phyloP scores from a whole-genome alignment of 495 filamentous ascomycete genomes.

The Apiosordaria backusii region DNA sequence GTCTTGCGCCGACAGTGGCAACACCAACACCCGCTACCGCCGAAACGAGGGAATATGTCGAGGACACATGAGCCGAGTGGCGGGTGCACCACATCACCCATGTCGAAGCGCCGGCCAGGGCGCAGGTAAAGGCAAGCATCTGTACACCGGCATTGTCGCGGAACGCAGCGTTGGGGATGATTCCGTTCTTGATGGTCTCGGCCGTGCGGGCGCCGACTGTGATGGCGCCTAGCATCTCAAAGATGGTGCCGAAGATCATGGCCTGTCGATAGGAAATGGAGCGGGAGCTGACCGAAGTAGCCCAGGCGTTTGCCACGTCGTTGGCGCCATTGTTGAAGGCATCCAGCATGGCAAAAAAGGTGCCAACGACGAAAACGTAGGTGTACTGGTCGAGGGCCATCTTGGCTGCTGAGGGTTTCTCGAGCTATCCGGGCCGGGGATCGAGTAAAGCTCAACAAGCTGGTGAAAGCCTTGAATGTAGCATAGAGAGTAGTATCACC shows the following conservation, averaged over 20 bases:
- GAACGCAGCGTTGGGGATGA: slow-evolving; percentile 56
- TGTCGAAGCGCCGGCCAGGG: slow-evolving; percentile 52
- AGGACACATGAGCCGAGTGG: slow-evolving; percentile 59
- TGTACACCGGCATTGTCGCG: slow-evolving; percentile 50
- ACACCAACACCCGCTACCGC: slow-evolving; percentile 55
- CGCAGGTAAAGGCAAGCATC: slow-evolving; percentile 62
- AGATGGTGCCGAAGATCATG: slow-evolving; percentile 61
- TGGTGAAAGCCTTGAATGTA: not conserved
- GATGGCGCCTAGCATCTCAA: slow-evolving; percentile 65
- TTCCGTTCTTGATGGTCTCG: slow-evolving; percentile 64
- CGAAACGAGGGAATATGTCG: slow-evolving; percentile 63
- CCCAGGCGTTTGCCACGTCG: slow-evolving; percentile 77
- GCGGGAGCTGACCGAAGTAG: slow-evolving; percentile 65
- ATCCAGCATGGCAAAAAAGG: slow-evolving; percentile 70
- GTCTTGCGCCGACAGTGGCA: slow-evolving; percentile 49
- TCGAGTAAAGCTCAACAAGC: not conserved
- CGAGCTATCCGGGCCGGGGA: not conserved
- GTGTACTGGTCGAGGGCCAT: slow-evolving; percentile 53
- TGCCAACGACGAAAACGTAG: slow-evolving; percentile 72
- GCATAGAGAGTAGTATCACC: too few relatives aligned
- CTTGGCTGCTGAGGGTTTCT: slow-evolving; percentile 10
- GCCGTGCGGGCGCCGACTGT: slow-evolving; percentile 62
- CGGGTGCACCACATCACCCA: slow-evolving; percentile 58
- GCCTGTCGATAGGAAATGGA: slow-evolving; percentile 63
- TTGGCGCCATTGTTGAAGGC: slow-evolving; percentile 64